Conservation (phyloP, 176 grass and related monocot species). For the Oryza coarctata region DNA sequence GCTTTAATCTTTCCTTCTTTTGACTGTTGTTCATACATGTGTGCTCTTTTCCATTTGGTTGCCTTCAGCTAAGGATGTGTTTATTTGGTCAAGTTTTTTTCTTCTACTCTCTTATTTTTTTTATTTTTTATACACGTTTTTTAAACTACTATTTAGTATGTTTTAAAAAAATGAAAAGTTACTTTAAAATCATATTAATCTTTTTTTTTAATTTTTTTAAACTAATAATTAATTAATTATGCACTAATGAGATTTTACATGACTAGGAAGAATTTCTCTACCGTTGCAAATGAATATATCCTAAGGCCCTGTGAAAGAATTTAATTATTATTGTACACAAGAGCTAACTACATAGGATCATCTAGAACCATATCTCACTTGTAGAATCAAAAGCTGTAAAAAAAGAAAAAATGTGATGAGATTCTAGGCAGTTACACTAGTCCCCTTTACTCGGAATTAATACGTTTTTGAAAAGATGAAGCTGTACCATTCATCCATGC, state of each 20-base stretch:
- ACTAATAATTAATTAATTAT: no score
- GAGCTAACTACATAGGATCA: not conserved
- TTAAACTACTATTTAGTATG: no score
- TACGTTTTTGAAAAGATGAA: not conserved
- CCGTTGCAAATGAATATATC: no score
- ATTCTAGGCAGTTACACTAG: not conserved
- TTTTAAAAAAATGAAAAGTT: no score
- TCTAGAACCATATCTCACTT: not conserved
- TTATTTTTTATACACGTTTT: no score
- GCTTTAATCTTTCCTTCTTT: not conserved
- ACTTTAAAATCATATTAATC: no score
- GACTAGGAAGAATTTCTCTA: no score
- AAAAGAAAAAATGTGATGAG: not conserved
- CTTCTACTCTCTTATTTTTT: no score
- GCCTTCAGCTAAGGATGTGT: slow-evolving; percentile 48
- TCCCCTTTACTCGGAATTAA: not conserved
- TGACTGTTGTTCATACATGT: not conserved
- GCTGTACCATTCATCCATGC: not conserved
- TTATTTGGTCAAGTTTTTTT: no score
- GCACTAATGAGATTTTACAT: no score
- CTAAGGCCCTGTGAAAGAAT: not conserved
- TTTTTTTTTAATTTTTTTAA: no score
- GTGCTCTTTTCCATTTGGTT: not conserved
- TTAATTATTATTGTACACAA: not conserved
- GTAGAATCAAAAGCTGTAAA: not conserved